These are phyloP conservation scores for Trametes punicea DNA, from an alignment of 768 basidiomycete genomes.

Conservation along the genomic window DNA sequence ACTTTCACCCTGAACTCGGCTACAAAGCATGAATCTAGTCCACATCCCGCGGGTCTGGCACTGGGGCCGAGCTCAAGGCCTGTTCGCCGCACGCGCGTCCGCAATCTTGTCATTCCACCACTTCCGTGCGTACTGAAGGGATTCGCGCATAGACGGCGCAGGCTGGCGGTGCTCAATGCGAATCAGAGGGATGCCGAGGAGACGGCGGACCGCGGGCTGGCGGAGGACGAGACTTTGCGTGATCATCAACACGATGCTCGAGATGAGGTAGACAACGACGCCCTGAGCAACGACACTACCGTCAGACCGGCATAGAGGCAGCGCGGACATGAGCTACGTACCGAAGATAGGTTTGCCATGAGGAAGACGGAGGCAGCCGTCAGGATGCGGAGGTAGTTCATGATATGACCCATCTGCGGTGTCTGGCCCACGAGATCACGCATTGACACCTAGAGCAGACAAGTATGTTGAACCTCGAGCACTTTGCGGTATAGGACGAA, in stretches of 20 bases:
- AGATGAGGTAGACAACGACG: constrained; percentile 53
- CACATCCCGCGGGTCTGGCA: not conserved
- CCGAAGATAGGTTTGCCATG: constrained; percentile 61
- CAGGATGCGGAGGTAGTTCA: constrained; percentile 64
- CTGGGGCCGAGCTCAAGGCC: not conserved
- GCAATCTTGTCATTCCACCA: constrained; percentile 20
- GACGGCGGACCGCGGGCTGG: constrained; percentile 37
- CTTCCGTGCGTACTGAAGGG: constrained; percentile 18
- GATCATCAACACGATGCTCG: constrained; percentile 44
- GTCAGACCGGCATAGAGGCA: not conserved
- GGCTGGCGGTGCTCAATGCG: constrained; percentile 19
- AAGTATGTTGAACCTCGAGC: not conserved
- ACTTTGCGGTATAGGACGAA: not conserved
- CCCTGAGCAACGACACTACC: constrained; percentile 38
- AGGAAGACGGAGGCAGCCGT: constrained; percentile 48
- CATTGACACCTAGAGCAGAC: constrained; percentile 43
- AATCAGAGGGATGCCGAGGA: constrained; percentile 34
- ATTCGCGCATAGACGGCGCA: constrained; percentile 29
- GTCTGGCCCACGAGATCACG: constrained; percentile 47
- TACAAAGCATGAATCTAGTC: too few species aligned
- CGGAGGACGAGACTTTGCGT: constrained; percentile 48
- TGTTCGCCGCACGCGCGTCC: not conserved
- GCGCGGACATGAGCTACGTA: constrained; percentile 35
- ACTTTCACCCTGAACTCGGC: constrained; percentile 9
- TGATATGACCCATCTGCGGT: constrained; percentile 54